Evolutionary conservation across 1,139 yeast species (phyloP), one percentile per base, ranked within the genome.

Genomic region (Yamadazyma diddensiae): DNA sequence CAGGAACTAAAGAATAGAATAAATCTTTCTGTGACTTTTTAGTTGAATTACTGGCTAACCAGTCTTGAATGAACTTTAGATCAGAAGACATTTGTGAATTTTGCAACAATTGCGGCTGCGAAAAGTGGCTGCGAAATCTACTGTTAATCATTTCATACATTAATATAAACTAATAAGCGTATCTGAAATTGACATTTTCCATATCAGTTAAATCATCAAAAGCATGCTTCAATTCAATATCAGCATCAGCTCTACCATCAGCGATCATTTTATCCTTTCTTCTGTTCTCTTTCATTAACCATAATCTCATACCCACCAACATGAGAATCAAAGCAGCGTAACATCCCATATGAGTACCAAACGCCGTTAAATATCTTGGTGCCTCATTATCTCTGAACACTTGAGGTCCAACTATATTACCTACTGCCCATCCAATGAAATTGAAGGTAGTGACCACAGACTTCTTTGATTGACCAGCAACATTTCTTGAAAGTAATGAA

Each of bases 191-290:
- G 30, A 46, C 47, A 38, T 65, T 64, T 37, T 65, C 59, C 26
- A 57, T 44, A 45, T 65, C 70, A n/a, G 70, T 63, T 36, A 61
- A 41, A 43, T 65, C 70, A 29, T 51, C 50, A 30, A 55, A 53
- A 5, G 57, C 62, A 31, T 50, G 55, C 20, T 44, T 46, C 36
- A 41, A 45, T 28, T 41, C 39, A 3, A 17, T 42, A 29, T 46
- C 52, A n/a, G 32, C 29, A 7, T 41, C 39, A 5, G 35, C 42
- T 6, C 21, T 25, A 5, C 42, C 46, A 6, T 33, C 39, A 11
- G 28, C 45, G 21, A 49, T 42, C 31, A 46, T 19, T 23, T 41
- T 40, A 6, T 45, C 48, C 26, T 44, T 49, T 33, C 48, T 46
- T 24, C 42, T 33, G 34, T 47, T 49, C 30, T 52, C 62, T 37